phyloP scores from a whole-genome alignment of 75 land plant species.

The Adiantum capillusveneris region DNA sequence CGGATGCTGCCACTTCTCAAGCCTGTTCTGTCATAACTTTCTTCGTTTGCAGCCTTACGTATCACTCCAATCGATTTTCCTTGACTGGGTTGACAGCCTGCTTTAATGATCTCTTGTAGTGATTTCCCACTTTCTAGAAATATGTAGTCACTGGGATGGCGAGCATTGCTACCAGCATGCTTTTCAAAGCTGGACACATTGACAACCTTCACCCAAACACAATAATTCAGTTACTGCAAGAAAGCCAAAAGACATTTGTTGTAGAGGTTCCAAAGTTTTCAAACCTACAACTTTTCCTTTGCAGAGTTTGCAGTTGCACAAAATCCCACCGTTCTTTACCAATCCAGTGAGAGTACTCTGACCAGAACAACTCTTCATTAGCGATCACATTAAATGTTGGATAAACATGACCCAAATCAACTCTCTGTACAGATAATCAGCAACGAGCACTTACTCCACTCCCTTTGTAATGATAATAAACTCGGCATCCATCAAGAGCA shows the following conservation, averaged over 20 bases:
- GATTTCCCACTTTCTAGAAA: slow-evolving; percentile 29
- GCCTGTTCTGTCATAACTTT: too few relatives aligned
- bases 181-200: slow-evolving; percentile 39
- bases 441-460: not conserved
- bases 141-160: slow-evolving; percentile 42
- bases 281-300: slow-evolving; percentile 48
- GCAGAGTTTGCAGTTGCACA: slow-evolving; percentile 60
- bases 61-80: not conserved
- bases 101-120: slow-evolving; percentile 19
- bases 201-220: slow-evolving; percentile 15
- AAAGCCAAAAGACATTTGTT: not conserved
- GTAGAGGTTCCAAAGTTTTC: not conserved
- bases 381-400: too few relatives aligned
- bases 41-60: not conserved
- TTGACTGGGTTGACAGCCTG: slow-evolving; percentile 6
- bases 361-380: too few relatives aligned
- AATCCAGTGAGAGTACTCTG: slow-evolving; percentile 42
- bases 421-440: not conserved
- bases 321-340: slow-evolving; percentile 40
- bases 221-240: too few relatives aligned
- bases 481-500: slow-evolving; percentile 60
- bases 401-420: not conserved
- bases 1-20: too few relatives aligned
- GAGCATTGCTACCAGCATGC: slow-evolving; percentile 42
- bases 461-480: slow-evolving; percentile 29